Percentiles rank a stretch among this genome's conserved stretches.
phyloP scores from a whole-genome alignment of 73 alveolate species.

The Tetrahymena borealis region DNA sequence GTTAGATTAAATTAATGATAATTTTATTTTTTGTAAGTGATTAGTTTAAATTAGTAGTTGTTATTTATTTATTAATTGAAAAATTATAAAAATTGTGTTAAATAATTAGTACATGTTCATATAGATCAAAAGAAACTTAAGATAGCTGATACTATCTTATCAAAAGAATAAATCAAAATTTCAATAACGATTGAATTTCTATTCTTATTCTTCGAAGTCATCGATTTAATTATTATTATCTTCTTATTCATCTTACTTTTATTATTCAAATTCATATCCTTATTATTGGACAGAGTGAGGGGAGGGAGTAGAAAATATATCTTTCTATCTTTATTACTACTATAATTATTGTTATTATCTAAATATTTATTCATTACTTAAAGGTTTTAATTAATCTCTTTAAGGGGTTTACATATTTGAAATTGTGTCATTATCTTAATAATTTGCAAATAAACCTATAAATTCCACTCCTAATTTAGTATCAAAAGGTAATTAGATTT shows the following conservation, averaged over 20 bases:
- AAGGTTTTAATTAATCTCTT: neutral
- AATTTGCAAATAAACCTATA: neutral
- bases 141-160: no score
- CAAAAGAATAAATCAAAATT: no score
- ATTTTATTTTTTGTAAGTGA: no score
- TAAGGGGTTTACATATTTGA: neutral
- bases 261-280: neutral
- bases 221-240: no score
- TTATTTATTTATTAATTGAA: no score
- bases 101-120: no score
- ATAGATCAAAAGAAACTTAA: no score
- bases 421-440: neutral
- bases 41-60: no score
- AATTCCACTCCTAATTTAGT: neutral
- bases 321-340: neutral
- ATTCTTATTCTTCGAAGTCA: neutral
- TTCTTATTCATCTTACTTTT: neutral
- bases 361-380: neutral
- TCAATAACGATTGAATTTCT: neutral
- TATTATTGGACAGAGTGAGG: neutral
- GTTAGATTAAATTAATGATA: no score
- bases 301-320: neutral
- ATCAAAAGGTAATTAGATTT: neutral
- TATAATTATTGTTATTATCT: neutral
- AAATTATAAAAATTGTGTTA: no score